Percentiles rank a stretch among this genome's conserved stretches.
phyloP scores from a whole-genome alignment of 148 eudicot genomes.

The Rhododendron simsii region DNA sequence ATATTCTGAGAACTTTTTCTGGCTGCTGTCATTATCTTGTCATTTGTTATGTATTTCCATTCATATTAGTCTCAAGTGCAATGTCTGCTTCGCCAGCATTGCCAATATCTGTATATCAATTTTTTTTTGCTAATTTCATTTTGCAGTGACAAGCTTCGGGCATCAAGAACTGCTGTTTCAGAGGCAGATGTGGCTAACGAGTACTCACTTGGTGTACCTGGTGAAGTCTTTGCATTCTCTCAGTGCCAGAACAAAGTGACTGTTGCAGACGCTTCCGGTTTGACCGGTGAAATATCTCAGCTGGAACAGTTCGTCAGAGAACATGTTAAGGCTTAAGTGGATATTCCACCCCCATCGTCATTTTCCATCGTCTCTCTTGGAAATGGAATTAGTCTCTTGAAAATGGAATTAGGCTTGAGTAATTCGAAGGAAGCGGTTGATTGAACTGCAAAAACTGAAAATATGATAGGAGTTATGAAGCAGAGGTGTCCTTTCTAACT shows the following conservation, averaged over 20 bases:
- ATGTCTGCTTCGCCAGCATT: not conserved
- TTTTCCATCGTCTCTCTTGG: not conserved
- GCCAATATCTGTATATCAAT: not conserved
- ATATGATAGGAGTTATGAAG: not conserved
- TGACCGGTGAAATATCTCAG: slow-evolving; percentile 61
- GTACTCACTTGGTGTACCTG: slow-evolving; percentile 65
- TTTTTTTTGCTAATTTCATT: not conserved
- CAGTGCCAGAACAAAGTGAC: slow-evolving; percentile 77
- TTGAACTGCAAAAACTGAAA: not conserved
- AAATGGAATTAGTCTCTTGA: not conserved
- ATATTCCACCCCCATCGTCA: not conserved
- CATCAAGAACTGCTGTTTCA: slow-evolving; percentile 75
- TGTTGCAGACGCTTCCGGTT: slow-evolving; percentile 76
- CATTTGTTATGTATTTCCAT: not conserved
- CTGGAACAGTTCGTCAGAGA: slow-evolving; percentile 64
- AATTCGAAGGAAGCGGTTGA: not conserved
- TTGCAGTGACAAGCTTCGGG: slow-evolving; percentile 72
- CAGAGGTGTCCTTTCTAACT: not conserved
- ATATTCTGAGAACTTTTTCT: not conserved
- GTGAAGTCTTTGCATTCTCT: slow-evolving; percentile 63
- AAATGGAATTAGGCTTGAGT: not conserved
- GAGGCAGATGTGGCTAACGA: slow-evolving; percentile 74
- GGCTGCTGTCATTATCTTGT: not conserved
- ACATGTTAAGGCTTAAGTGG: slow-evolving; percentile 8
- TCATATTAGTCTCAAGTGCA: not conserved